phyloP scores from a whole-genome alignment of 345 rosid species.

The Noccaea caerulescens region DNA sequence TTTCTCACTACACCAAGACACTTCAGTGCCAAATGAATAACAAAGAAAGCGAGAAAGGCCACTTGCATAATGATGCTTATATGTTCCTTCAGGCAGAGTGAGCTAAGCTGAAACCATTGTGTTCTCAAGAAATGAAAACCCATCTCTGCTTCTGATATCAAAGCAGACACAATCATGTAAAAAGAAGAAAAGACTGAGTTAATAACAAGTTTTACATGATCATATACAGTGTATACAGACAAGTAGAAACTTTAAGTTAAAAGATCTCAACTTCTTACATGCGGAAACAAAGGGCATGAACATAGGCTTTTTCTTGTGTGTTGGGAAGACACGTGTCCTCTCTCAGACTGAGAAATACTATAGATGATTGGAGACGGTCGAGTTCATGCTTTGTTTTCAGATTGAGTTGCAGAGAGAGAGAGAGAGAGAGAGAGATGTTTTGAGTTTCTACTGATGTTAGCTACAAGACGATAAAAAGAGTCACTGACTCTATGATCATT shows the following conservation, averaged over 20 bases:
- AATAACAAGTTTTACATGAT: not conserved
- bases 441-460: slow-evolving; percentile 22
- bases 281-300: slow-evolving; percentile 24
- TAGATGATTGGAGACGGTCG: slow-evolving; percentile 25
- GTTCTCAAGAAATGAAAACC: slow-evolving; percentile 9
- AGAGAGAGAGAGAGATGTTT: slow-evolving; percentile 9
- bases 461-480: slow-evolving; percentile 12
- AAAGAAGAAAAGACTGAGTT: not conserved
- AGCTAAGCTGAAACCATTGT: slow-evolving; percentile 50
- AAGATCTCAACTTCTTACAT: slow-evolving; percentile 27
- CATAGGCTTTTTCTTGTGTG: slow-evolving; percentile 24
- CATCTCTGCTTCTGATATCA: slow-evolving; percentile 23
- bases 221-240: slow-evolving; percentile 5
- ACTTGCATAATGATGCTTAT: slow-evolving; percentile 54
- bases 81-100: slow-evolving; percentile 63
- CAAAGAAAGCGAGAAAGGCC: slow-evolving; percentile 54
- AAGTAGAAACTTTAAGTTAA: not conserved
- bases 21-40: slow-evolving; percentile 43
- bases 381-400: slow-evolving; percentile 24
- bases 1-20: slow-evolving; percentile 39
- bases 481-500: not conserved
- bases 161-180: slow-evolving; percentile 24
- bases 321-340: slow-evolving; percentile 28
- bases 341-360: slow-evolving; percentile 19
- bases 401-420: slow-evolving; percentile 24